Conservation (phyloP, 2,329 filamentous ascomycete species). For the Fusarium nurragi region DNA sequence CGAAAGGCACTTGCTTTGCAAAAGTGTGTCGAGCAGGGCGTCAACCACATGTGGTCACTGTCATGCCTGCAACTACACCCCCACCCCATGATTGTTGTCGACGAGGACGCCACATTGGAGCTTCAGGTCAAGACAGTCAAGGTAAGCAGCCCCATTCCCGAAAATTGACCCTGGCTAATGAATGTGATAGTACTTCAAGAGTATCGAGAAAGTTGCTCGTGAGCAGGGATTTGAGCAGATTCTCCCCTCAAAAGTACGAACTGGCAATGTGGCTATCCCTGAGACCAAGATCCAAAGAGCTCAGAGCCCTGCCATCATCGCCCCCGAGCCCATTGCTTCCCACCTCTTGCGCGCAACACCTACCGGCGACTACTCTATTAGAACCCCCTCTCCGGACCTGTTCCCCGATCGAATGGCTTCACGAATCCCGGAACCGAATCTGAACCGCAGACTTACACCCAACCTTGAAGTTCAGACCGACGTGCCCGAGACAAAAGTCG, state of each 20-base stretch:
- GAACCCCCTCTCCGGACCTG: slow-evolving; percentile 67
- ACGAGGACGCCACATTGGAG: slow-evolving; percentile 80
- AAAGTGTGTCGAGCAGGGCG: slow-evolving; percentile 80
- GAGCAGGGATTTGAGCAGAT: slow-evolving; percentile 67
- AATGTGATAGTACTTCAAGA: slow-evolving; percentile 70
- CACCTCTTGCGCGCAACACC: slow-evolving; percentile 64
- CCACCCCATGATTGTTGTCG: slow-evolving; percentile 83
- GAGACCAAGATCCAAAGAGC: slow-evolving; percentile 56
- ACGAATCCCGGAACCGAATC: slow-evolving; percentile 60
- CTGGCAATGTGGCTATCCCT: slow-evolving; percentile 55
- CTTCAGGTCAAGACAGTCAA: slow-evolving; percentile 78
- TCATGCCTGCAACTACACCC: slow-evolving; percentile 83
- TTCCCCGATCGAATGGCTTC: slow-evolving; percentile 71
- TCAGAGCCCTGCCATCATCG: slow-evolving; percentile 57
- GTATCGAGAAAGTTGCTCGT: slow-evolving; percentile 71
- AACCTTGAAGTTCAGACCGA: slow-evolving; percentile 63
- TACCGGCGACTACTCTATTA: slow-evolving; percentile 63
- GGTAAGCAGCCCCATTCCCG: slow-evolving; percentile 47
- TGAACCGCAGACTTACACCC: slow-evolving; percentile 58
- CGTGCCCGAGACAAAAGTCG: slow-evolving; percentile 53
- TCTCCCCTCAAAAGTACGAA: slow-evolving; percentile 65
- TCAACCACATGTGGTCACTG: slow-evolving; percentile 93
- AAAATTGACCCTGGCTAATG: background rate
- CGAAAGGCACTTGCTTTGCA: slow-evolving; percentile 84
- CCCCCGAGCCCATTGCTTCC: slow-evolving; percentile 66